A percentile compares a stretch with the other conserved stretches of the same genome.
phyloP scores from a whole-genome alignment of 345 rosid species.

The Eucalyptus polyanthemos region DNA sequence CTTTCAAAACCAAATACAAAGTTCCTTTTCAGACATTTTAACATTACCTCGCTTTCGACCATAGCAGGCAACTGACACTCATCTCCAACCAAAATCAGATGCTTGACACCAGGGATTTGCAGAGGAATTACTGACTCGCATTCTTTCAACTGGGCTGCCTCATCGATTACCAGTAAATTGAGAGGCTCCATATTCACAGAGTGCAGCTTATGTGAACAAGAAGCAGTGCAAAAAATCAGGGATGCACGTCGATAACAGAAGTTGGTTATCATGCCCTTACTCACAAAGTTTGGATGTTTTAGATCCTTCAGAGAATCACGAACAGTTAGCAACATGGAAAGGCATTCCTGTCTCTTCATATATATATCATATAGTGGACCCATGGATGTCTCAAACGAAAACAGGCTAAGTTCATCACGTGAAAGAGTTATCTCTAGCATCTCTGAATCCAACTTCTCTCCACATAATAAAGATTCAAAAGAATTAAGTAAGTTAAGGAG shows the following conservation, averaged over 20 bases:
- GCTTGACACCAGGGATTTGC: conserved; percentile 20
- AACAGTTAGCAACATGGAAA: background rate
- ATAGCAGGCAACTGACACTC: conserved; percentile 40
- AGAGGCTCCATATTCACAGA: conserved; percentile 5
- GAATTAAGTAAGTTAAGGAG: conserved; percentile 7
- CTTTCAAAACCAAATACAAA: background rate
- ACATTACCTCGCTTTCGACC: conserved; percentile 31
- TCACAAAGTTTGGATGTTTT: conserved; percentile 1
- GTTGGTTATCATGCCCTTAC: background rate
- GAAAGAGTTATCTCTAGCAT: conserved; percentile 7
- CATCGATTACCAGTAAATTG: conserved; percentile 36
- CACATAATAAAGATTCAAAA: background rate
- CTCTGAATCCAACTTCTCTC: background rate
- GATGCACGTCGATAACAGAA: conserved; percentile 23
- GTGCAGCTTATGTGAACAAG: conserved; percentile 17
- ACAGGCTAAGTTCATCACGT: background rate
- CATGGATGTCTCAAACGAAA: background rate
- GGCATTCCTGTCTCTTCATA: conserved; percentile 8
- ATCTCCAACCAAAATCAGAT: conserved; percentile 38
- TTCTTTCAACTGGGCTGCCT: conserved; percentile 57
- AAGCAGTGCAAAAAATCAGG: conserved; percentile 29
- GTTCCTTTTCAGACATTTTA: background rate
- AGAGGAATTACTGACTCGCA: conserved; percentile 44
- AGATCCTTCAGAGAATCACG: background rate
- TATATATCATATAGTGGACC: background rate